Evolutionary conservation across 352 stramenopile species (phyloP).

Genomic region (Pythium graminicola): DNA sequence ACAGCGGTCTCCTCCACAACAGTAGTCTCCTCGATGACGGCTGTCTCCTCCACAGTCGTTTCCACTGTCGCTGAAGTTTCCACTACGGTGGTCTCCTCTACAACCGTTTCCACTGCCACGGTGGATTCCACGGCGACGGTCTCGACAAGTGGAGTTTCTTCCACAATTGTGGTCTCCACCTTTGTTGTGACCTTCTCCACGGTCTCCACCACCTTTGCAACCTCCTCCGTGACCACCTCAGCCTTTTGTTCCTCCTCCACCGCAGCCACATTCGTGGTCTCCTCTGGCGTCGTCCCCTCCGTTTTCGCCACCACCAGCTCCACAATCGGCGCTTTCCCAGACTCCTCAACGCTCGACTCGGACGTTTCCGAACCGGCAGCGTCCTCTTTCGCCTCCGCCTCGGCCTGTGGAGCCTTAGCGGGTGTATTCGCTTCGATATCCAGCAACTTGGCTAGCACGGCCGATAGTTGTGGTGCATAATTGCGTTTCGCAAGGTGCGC

Average conservation of each 20-base stretch:
- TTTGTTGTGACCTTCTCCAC: not conserved
- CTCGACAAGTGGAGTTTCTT: not conserved
- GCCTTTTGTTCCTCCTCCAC: conserved; percentile 17
- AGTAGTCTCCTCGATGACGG: not conserved
- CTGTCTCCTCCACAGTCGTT: conserved; percentile 1
- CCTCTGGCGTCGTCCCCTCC: conserved; percentile 2
- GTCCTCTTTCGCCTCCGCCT: conserved; percentile 14
- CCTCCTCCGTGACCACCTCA: conserved; percentile 14
- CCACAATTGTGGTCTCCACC: not conserved
- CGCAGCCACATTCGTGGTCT: too few species aligned
- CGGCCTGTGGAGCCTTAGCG: conserved; percentile 9
- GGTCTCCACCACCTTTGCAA: not conserved
- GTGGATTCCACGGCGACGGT: not conserved
- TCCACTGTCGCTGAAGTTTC: conserved; percentile 18
- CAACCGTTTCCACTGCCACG: too few species aligned
- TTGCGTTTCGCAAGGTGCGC: conserved; percentile 41
- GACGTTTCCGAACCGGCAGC: conserved; percentile 16
- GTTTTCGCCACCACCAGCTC: conserved; percentile 13
- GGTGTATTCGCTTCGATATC: conserved; percentile 33
- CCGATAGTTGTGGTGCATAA: conserved; percentile 33
- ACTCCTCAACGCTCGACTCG: conserved; percentile 16
- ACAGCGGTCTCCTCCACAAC: not conserved
- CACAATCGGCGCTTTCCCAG: conserved; percentile 6
- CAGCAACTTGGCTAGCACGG: conserved; percentile 49
- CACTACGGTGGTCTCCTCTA: not conserved